Conservation (phyloP, 2,329 filamentous ascomycete species). For the Thielaviopsis punctulata region DNA sequence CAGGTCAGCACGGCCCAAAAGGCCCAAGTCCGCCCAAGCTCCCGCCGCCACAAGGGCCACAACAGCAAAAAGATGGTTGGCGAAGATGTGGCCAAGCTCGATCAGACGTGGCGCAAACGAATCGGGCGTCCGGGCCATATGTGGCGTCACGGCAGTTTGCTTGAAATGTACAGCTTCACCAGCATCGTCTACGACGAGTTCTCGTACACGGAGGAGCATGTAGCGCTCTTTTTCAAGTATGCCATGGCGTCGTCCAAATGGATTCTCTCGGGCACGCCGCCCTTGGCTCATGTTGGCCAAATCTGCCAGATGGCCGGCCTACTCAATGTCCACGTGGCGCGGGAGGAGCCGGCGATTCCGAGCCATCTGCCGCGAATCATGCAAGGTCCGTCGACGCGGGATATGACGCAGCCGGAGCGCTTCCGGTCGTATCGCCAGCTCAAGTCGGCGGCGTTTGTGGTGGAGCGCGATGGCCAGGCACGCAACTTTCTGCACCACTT, state of each 20-base stretch:
- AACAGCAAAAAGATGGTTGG: background rate
- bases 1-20: background rate
- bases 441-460: conserved; percentile 20
- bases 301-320: conserved; percentile 21
- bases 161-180: conserved; percentile 23
- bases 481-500: conserved; percentile 18
- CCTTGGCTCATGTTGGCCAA: conserved; percentile 20
- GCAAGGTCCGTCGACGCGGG: conserved; percentile 17
- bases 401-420: conserved; percentile 19
- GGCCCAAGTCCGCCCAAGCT: conserved; percentile 3
- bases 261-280: conserved; percentile 28
- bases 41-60: background rate
- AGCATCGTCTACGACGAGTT: conserved; percentile 28
- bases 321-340: conserved; percentile 24
- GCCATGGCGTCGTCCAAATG: conserved; percentile 22
- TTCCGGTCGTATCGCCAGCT: conserved; percentile 19
- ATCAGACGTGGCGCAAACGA: background rate
- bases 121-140: background rate
- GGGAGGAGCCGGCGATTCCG: conserved; percentile 19
- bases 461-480: conserved; percentile 21
- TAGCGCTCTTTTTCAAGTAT: conserved; percentile 20
- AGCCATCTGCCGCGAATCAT: conserved; percentile 22
- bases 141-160: conserved; percentile 13
- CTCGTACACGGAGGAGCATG: conserved; percentile 21
- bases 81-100: background rate